Evolutionary conservation across 2,329 filamentous ascomycete species (phyloP).

Genomic region (Penicillium aurantiogriseum): DNA sequence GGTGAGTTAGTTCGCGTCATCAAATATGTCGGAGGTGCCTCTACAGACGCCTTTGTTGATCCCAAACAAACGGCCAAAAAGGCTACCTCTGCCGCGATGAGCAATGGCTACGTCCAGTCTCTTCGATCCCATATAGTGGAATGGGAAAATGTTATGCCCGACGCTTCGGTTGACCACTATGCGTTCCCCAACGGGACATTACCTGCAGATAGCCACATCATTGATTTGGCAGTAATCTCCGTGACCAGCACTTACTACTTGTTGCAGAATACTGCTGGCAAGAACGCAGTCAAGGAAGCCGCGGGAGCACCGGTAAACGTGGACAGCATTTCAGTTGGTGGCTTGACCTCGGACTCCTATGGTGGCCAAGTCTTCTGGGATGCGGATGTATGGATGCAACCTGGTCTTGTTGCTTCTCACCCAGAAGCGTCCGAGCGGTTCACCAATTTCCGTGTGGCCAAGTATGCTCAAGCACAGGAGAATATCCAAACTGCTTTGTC

Average conservation of each 20-base stretch:
- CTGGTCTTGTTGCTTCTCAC: constrained; percentile 62
- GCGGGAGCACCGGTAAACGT: constrained; percentile 55
- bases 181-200: constrained; percentile 58
- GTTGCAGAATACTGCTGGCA: constrained; percentile 51
- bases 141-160: constrained; percentile 62
- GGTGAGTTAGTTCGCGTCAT: constrained; percentile 56
- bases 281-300: constrained; percentile 53
- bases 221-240: constrained; percentile 52
- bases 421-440: constrained; percentile 63
- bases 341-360: constrained; percentile 66
- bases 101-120: constrained; percentile 56
- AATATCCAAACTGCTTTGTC: constrained; percentile 58
- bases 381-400: constrained; percentile 67
- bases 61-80: constrained; percentile 55
- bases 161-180: constrained; percentile 64
- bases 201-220: constrained; percentile 56
- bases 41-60: constrained; percentile 64
- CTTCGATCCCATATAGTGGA: constrained; percentile 58
- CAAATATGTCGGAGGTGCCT: constrained; percentile 69
- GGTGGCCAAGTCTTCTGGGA: constrained; percentile 67
- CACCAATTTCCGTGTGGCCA: constrained; percentile 61
- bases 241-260: constrained; percentile 50
- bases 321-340: constrained; percentile 67
- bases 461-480: constrained; percentile 57
- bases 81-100: constrained; percentile 53